A percentile compares a stretch with the other conserved stretches of the same genome.
phyloP scores from a whole-genome alignment of 2,329 filamentous ascomycete species.

The Beauveria varroae region DNA sequence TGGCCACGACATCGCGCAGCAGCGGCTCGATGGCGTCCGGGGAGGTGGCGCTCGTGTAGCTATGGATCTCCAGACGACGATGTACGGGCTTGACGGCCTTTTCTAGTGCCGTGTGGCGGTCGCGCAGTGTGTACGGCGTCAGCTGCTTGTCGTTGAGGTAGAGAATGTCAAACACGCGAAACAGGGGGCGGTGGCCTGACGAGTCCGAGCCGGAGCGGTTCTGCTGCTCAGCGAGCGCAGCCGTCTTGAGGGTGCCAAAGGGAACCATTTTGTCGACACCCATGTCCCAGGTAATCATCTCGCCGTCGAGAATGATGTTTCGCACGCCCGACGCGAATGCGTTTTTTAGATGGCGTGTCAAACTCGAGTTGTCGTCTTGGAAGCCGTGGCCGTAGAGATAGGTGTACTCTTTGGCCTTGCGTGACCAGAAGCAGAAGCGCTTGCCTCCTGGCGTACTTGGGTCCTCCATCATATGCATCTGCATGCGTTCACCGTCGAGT shows the following conservation, averaged over 20 bases:
- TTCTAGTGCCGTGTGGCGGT: conserved; percentile 69
- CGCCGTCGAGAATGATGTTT: conserved; percentile 88
- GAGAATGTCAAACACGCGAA: conserved; percentile 83
- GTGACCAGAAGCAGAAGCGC: conserved; percentile 82
- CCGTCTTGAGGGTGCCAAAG: conserved; percentile 91
- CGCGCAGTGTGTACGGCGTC: conserved; percentile 74
- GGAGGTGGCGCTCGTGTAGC: conserved; percentile 57
- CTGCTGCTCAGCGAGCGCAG: conserved; percentile 70
- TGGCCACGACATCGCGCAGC: conserved; percentile 75
- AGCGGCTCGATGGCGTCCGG: conserved; percentile 69
- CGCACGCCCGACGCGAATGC: conserved; percentile 73
- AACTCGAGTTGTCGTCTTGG: conserved; percentile 63
- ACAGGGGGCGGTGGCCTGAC: conserved; percentile 57
- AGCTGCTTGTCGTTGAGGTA: conserved; percentile 76
- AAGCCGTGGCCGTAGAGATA: conserved; percentile 82
- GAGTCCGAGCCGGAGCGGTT: conserved; percentile 47
- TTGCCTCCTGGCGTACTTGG: conserved; percentile 58
- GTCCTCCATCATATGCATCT: conserved; percentile 83
- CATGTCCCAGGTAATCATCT: conserved; percentile 98
- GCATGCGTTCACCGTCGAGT: conserved; percentile 93
- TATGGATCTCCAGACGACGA: conserved; percentile 76
- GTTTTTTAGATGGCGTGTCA: conserved; percentile 71
- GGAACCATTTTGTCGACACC: conserved; percentile 74
- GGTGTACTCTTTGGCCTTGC: conserved; percentile 93
- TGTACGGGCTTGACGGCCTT: conserved; percentile 61